Percentiles rank a stretch among this genome's conserved stretches.
Conservation (phyloP, 2,329 filamentous ascomycete genomes). For the Penicillium palitans region DNA sequence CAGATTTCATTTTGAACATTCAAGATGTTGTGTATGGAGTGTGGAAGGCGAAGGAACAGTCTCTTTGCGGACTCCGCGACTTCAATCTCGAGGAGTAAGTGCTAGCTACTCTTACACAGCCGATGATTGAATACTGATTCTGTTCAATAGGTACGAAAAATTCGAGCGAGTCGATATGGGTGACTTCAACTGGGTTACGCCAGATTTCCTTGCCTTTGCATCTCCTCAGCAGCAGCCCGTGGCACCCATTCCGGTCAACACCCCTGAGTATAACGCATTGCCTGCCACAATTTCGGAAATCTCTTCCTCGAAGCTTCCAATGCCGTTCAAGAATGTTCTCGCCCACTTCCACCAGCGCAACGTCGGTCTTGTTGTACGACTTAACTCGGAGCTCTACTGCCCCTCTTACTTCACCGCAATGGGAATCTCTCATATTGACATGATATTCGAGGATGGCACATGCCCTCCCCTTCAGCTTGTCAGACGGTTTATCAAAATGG, state of each 20-base stretch:
- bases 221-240: constrained; percentile 84
- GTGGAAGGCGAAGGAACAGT: constrained; percentile 97
- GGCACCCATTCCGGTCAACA: constrained; percentile 68
- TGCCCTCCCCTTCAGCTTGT: constrained; percentile 89
- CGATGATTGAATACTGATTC: constrained; percentile 15
- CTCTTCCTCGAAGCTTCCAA: constrained; percentile 68
- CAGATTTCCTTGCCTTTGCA: constrained; percentile 92
- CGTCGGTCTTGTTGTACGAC: constrained; percentile 87
- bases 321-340: constrained; percentile 94
- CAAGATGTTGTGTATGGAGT: constrained; percentile 98
- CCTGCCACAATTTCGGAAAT: constrained; percentile 76
- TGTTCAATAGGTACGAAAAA: constrained; percentile 70
- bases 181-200: constrained; percentile 99
- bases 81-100: constrained; percentile 87
- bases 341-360: constrained; percentile 84
- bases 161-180: constrained; percentile 96
- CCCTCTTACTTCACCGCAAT: constrained; percentile 96
- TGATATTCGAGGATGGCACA: constrained; percentile 99
- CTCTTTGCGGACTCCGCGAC: constrained; percentile 84
- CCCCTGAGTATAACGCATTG: constrained; percentile 71
- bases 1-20: constrained; percentile 91
- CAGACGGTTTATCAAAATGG: constrained; percentile 88
- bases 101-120: neutral
- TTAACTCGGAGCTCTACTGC: constrained; percentile 95
- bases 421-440: constrained; percentile 93